Base-by-base conservation (phyloP, 2,329 filamentous ascomycete species). In the Colletotrichum eleusines region DNA sequence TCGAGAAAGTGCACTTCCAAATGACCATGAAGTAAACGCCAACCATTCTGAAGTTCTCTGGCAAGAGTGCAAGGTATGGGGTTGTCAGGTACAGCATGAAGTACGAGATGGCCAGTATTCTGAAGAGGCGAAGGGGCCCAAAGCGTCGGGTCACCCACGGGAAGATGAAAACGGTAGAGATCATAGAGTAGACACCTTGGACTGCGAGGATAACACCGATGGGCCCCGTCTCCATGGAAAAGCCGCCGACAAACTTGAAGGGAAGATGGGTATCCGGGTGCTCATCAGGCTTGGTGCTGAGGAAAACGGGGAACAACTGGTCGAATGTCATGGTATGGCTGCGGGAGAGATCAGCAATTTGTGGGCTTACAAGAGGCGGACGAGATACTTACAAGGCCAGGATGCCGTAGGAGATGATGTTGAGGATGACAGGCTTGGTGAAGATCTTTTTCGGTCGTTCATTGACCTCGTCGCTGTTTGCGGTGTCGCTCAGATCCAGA, bases 241-340 rank as follows among this genome's bases (percentile, higher is more conserved):
- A 95, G 23, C 96, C 95, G 69, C 94, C 94, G 3, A 90, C 90
- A 75, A 99, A 98, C 76, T 92, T 92, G 85, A 99, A 96, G 0
- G 95, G 95, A 2, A 97, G 87, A 78, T 76, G 86, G 4, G 61
- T 58, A 11, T 73, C 71, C 58, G 55, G 58, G 79, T 83, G 75
- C 20, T 81, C 80, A 1, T 85, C 86, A 12, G 83, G 79, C 20
- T 82, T 81, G 54, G 93, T 93, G 80, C 93, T 95, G 77, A 99
- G 89, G 75, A 99, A 94, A 2, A 98, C 93, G 14, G 96, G 95
- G 75, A 98, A 91, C 59, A 98, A 88, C 77, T 97, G 93, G 81
- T 99, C 96, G 76, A 97, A 96, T 0, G 95, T 97, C 82, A 99
- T 98, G 16, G 95, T 98, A 83, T 98, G 95, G 83, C 95, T 97